These are phyloP conservation scores for Penicillium sumatraense DNA, from an alignment of 2,329 filamentous ascomycete species.

Conservation along the genomic window DNA sequence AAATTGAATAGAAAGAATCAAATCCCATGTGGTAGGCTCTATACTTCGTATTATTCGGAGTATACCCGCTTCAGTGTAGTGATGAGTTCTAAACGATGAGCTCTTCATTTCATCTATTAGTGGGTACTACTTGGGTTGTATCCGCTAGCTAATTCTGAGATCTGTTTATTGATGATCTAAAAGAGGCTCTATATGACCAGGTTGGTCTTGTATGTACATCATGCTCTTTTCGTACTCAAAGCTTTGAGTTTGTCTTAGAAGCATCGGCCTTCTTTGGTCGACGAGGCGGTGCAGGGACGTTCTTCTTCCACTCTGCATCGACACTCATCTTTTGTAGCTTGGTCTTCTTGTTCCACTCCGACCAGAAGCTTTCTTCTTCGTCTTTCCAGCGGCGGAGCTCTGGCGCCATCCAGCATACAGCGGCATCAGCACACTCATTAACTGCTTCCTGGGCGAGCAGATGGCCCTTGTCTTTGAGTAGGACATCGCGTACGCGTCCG, in stretches of 20 bases:
- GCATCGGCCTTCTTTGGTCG: conserved; percentile 27
- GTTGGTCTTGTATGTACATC: conserved; percentile 4
- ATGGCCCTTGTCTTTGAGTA: conserved; percentile 72
- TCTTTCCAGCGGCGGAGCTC: conserved; percentile 62
- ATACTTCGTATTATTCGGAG: no score
- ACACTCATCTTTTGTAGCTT: conserved; percentile 61
- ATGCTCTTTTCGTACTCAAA: conserved; percentile 17
- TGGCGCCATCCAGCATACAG: conserved; percentile 60
- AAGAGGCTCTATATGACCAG: not conserved
- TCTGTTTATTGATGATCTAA: not conserved
- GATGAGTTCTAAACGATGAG: no score
- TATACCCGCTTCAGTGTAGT: no score
- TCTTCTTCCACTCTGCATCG: conserved; percentile 57
- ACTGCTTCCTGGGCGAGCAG: conserved; percentile 83
- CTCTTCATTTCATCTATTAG: no score
- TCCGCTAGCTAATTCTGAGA: not conserved
- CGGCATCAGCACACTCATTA: conserved; percentile 64
- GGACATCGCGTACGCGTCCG: conserved; percentile 69
- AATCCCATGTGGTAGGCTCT: no score
- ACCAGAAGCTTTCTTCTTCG: conserved; percentile 62
- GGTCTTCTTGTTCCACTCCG: conserved; percentile 57
- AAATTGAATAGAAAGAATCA: conserved; percentile 16
- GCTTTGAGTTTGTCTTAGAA: conserved; percentile 26
- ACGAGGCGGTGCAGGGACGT: conserved; percentile 38
- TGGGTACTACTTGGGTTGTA: no score